phyloP scores from a whole-genome alignment of 73 alveolate genomes.

The Paramecium bursaria region DNA sequence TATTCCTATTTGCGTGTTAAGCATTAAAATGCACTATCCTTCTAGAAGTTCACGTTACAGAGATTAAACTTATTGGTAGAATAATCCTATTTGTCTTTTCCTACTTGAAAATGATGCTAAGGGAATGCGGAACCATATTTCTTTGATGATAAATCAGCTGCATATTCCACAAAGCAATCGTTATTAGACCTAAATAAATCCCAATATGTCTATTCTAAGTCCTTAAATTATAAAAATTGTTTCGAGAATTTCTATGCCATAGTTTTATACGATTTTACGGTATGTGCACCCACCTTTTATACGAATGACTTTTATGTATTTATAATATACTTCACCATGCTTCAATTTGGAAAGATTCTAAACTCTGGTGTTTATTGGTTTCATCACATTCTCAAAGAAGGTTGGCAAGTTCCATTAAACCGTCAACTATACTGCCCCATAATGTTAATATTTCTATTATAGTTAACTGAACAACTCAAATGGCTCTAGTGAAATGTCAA shows the following conservation, averaged over 20 bases:
- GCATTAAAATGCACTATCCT: slow-evolving; percentile 70
- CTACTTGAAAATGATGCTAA: slow-evolving; percentile 13
- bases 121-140: slow-evolving; percentile 80
- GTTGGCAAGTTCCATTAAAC: not conserved
- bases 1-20: slow-evolving; percentile 60
- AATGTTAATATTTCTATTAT: not conserved
- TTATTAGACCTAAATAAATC: no score
- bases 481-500: no score
- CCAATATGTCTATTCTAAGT: no score
- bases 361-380: not conserved
- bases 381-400: not conserved
- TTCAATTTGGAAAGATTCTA: not conserved
- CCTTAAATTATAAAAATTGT: not conserved
- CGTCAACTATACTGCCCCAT: not conserved
- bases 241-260: not conserved
- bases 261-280: not conserved
- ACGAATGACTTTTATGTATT: not conserved
- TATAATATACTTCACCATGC: not conserved
- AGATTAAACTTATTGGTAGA: slow-evolving; percentile 77
- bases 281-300: no score
- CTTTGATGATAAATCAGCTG: slow-evolving; percentile 79
- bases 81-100: no score
- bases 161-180: slow-evolving; percentile 65
- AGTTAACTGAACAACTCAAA: not conserved
- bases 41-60: slow-evolving; percentile 63